These are phyloP conservation scores for Neoarthrinium moseri DNA, from an alignment of 2,329 filamentous ascomycete genomes.

Conservation along the genomic window DNA sequence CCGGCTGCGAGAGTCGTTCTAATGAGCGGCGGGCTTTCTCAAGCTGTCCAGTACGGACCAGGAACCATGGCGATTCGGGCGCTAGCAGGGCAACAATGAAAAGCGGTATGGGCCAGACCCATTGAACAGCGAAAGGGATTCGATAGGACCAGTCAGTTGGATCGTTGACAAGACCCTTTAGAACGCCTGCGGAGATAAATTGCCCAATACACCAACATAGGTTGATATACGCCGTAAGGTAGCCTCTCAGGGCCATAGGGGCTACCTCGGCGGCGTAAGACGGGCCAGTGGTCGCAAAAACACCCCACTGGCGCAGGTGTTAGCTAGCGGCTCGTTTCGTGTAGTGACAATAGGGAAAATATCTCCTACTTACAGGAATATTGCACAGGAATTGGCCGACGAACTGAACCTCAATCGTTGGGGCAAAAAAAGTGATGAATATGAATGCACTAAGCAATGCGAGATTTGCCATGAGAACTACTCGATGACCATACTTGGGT, in stretches of 20 bases:
- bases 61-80: conserved; percentile 14
- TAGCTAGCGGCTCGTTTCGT: too few species aligned
- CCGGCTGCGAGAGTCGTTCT: not conserved
- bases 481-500: conserved; percentile 40
- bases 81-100: conserved; percentile 7
- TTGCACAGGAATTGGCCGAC: conserved; percentile 44
- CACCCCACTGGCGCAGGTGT: too few species aligned
- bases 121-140: conserved; percentile 38
- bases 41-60: conserved; percentile 19
- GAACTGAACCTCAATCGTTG: conserved; percentile 39
- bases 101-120: conserved; percentile 32
- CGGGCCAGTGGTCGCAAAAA: conserved; percentile 22
- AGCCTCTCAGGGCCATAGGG: conserved; percentile 21
- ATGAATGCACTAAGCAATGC: conserved; percentile 40
- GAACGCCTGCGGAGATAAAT: conserved; percentile 22
- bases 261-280: conserved; percentile 25
- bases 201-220: conserved; percentile 22
- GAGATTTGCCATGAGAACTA: conserved; percentile 41
- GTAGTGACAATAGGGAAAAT: too few species aligned
- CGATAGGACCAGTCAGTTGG: conserved; percentile 24
- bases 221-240: conserved; percentile 24
- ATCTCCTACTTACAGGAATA: too few species aligned
- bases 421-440: conserved; percentile 49
- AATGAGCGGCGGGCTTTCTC: conserved; percentile 8
- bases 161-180: conserved; percentile 19